Base-by-base conservation (phyloP, 805 yeast species). In the Pichia cabralensis region DNA sequence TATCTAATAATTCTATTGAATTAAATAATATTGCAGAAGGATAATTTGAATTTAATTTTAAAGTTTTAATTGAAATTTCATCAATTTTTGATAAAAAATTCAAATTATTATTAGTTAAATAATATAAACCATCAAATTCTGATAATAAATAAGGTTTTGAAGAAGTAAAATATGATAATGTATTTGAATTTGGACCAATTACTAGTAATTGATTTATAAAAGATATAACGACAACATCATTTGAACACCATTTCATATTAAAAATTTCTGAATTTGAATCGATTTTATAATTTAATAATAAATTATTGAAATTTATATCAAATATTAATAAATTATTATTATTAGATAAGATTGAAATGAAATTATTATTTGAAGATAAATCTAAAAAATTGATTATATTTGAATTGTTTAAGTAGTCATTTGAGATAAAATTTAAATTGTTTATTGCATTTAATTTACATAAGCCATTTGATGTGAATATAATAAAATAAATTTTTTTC, bases 1-100 rank as follows among this genome's bases (percentile, higher is more conserved):
- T 60, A 11, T 74, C 71, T 8, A 85, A 59, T 39, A 80, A 67
- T 26, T 76, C 79, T 25, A 76, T 67, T 8, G 95, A 80, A 56
- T 88, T 96, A 8, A 84, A 58, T 22, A 92, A 59, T 17, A 89
- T 79, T 2, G 95, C 84, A 22, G 92, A 69, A 1, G 96, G 81
- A 22, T 82, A 69, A 0, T 83, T 69, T 0, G 96, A 84, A 0
- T 97, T 98, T 31, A 88, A 73, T 48, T 71, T 73, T 55, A 85
- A 85, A 6, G 83, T 67, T 25, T 76, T 74, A 3, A 69, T 65
- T 0, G 81, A 71, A 1, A 62, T 53, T 3, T 61, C 60, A 0
- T 73, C 65, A 0, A 92, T 94, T 41, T 77, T 67, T 7, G 77
- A 61, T 8, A 86, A 51, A 35, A 81, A 71, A 41, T 78, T 79